A percentile compares a stretch with the other conserved stretches of the same genome.
Evolutionary conservation across 2,329 filamentous ascomycete species (phyloP).

Genomic region (Clarireedia paspali): DNA sequence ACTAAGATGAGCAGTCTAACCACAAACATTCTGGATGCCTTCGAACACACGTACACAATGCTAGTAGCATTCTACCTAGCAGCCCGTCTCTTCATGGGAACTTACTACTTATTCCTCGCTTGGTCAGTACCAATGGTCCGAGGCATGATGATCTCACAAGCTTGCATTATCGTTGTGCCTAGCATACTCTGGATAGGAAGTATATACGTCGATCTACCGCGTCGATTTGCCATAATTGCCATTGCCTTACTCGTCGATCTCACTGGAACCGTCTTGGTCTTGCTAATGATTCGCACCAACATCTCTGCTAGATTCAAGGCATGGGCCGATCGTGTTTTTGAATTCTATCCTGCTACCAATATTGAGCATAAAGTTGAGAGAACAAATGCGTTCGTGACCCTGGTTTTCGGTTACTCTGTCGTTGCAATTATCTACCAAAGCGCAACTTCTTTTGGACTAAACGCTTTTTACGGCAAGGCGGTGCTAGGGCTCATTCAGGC

Average conservation of each 20-base stretch:
- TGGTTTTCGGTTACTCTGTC: constrained; percentile 59
- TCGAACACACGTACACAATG: constrained; percentile 48
- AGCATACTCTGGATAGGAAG: constrained; percentile 51
- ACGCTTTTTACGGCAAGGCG: constrained; percentile 55
- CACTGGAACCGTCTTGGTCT: constrained; percentile 36
- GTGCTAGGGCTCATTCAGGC: constrained; percentile 49
- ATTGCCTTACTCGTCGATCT: constrained; percentile 48
- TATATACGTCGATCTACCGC: constrained; percentile 47
- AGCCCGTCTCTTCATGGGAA: constrained; percentile 44
- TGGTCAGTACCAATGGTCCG: constrained; percentile 49
- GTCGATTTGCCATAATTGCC: constrained; percentile 48
- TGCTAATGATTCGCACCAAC: constrained; percentile 33
- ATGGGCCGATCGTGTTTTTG: constrained; percentile 35
- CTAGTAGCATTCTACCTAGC: constrained; percentile 54
- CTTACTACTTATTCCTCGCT: constrained; percentile 40
- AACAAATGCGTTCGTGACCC: constrained; percentile 55
- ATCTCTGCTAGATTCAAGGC: constrained; percentile 18
- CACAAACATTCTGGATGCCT: constrained; percentile 53
- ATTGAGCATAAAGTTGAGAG: constrained; percentile 60
- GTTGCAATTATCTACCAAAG: constrained; percentile 55
- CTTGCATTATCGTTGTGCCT: constrained; percentile 38
- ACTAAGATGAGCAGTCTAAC: constrained; percentile 38
- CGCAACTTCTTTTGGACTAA: constrained; percentile 41
- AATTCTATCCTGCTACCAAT: constrained; percentile 54
- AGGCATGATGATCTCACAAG: constrained; percentile 44